Evolutionary conservation across 805 yeast species (phyloP), one percentile per base, ranked within the genome.

Genomic region (Alloascoidea africana): DNA sequence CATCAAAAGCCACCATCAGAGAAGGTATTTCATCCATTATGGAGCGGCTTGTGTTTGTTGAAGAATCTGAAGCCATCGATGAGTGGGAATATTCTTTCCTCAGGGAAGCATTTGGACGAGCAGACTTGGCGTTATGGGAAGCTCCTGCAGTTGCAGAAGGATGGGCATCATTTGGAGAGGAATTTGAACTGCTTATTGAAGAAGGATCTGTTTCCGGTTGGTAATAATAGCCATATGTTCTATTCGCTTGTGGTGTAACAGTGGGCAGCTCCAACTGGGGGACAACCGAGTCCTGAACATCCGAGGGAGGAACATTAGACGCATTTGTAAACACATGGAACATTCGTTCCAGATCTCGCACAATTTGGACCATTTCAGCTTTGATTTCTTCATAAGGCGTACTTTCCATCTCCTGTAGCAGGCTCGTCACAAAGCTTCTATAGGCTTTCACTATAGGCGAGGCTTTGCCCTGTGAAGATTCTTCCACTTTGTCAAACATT

Each of bases 331-430:
- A n/a, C n/a, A n/a, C n/a, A n/a, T n/a, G n/a, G 40, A 52, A 52
- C 56, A 52, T 52, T n/a, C 39, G 40, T 35, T 45, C 44, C 14
- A 52, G 42, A 27, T 52, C 56, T 3, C 43, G 40, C 5, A 50
- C 55, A 3, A 52, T 47, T 19, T 48, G 52, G 45, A 50, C 51
- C 42, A 50, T 44, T 35, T 52, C 54, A 38, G 45, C 51, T 19
- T 45, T 46, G 8, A 45, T 50, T 5, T 43, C 41, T 16, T 44
- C 50, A 16, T 42, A 40, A n/a, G 51, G 46, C 5, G 55, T 41
- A 2, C 46, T 37, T 35, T 52, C 54, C 41, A 52, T 40, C 38
- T 52, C 52, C 3, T 36, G 23, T 16, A 52, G 37, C 32, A 52
- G 41, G 38, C 49, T 51, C 15, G 42, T 34, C n/a, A 52, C 56